Conservation (phyloP, 2,329 filamentous ascomycete species). For the Neofusicoccum parvum region DNA sequence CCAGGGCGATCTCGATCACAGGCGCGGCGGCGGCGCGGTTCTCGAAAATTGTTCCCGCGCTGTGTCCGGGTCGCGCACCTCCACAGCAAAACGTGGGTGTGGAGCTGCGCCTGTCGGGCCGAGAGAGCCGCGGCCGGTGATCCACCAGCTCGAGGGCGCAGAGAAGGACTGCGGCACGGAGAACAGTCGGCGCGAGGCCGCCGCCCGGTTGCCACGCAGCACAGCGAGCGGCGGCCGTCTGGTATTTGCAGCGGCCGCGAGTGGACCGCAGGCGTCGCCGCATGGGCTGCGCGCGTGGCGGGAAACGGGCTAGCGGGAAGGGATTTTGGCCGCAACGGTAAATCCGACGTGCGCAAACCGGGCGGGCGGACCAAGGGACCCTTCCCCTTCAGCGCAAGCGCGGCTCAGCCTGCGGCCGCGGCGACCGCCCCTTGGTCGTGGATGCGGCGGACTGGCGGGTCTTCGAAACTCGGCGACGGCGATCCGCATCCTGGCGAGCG, state of each 20-base stretch:
- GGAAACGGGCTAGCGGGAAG: no score
- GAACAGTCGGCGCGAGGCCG: no score
- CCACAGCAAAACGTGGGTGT: background rate
- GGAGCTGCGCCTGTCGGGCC: background rate
- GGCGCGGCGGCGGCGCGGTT: background rate
- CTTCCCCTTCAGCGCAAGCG: background rate
- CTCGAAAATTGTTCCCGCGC: background rate
- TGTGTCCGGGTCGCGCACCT: background rate
- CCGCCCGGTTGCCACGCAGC: no score
- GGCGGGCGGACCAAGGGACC: background rate
- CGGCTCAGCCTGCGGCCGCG: background rate
- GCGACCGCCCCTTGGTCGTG: constrained; percentile 1
- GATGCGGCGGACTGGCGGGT: background rate
- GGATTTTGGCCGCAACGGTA: background rate
- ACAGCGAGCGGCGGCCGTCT: no score
- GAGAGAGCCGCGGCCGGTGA: background rate
- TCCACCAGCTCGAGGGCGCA: background rate
- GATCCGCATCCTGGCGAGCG: background rate
- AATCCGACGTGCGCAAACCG: background rate
- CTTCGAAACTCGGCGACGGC: background rate
- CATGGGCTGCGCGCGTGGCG: no score
- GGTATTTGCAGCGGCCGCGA: no score
- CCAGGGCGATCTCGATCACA: background rate
- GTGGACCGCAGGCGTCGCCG: no score
- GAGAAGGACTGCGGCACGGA: no score